phyloP scores from a whole-genome alignment of 805 yeast species.

The Sugiyamaella qingdaonensis region DNA sequence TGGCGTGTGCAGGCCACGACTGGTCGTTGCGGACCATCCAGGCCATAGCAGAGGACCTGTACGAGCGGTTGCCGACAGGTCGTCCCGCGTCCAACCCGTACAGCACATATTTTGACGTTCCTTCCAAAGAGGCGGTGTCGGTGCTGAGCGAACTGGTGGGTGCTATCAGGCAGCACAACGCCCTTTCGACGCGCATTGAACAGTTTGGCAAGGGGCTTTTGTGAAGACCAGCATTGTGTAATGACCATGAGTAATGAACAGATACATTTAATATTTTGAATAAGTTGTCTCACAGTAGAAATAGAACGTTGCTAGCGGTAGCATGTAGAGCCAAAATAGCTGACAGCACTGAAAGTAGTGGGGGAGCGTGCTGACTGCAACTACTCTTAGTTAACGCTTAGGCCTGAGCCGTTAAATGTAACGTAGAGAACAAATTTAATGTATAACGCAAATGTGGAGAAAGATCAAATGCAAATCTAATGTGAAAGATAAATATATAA shows the following conservation, averaged over 20 bases:
- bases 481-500: no score
- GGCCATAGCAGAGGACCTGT: conserved; percentile 29
- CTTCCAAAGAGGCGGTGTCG: conserved; percentile 20
- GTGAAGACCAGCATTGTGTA: conserved; percentile 2
- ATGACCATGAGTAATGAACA: background rate
- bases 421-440: no score
- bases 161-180: conserved; percentile 26
- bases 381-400: no score
- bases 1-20: conserved; percentile 33
- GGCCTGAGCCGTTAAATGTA: no score
- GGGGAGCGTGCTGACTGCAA: no score
- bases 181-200: conserved; percentile 28
- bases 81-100: conserved; percentile 25
- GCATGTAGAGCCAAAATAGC: no score
- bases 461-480: no score
- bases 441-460: no score
- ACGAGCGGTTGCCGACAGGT: conserved; percentile 25
- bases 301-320: no score
- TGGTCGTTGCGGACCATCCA: conserved; percentile 33
- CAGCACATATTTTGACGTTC: conserved; percentile 23
- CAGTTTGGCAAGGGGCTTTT: conserved; percentile 34
- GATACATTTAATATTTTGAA: no score
- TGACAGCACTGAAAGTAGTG: no score
- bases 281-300: no score
- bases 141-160: conserved; percentile 25